Base-by-base conservation (phyloP, 306 rosid species). In the Malus orientalis region DNA sequence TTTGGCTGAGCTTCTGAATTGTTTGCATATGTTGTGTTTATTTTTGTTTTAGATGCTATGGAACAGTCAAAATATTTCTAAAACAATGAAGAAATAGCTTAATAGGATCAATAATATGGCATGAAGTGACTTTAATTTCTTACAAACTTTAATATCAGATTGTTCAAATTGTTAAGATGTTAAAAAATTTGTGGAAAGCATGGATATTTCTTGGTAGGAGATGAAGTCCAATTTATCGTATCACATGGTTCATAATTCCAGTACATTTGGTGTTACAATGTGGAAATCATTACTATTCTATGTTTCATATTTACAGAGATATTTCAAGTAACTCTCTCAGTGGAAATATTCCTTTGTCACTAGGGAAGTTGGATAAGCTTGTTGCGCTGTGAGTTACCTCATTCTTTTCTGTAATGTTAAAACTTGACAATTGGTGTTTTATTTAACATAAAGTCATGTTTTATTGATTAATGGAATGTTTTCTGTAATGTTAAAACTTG, bases 281-380 rank as follows among this genome's bases (percentile, higher is more conserved):
- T 76, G 71, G 57, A 40, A 74, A 74, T 74, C 68, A 82, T 67
- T 64, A 76, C 42, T 69, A 67, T 45, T 73, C 27, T 61, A 67
- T 79, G 79, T 58, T 38, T 33, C 76, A 78, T 82, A 70, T 69
- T 69, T 75, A 61, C 92, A 95, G 99, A 85, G 99, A 95, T 77
- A 81, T 95, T 82, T 96, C 97, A 83, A 91, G 97, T 78, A 96
- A 96, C 86, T 89, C 93, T 38, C 88, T 96, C n/a, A 77, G 90
- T 74, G 99, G 99, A 80, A 88, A 33, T 80, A 86, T 92, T 80
- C 98, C 99, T 70, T 65, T 68, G 53, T 89, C 96, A 49, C 89
- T 96, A 63, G 99, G 96, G 79, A 92, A 86, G 81, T 83, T 96
- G 93, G 84, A 75, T 79, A 86, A 88, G 70, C 96, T 96, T 11